Evolutionary conservation across 2,329 filamentous ascomycete species (phyloP).

Genomic region (Colletotrichum gloeosporioides): DNA sequence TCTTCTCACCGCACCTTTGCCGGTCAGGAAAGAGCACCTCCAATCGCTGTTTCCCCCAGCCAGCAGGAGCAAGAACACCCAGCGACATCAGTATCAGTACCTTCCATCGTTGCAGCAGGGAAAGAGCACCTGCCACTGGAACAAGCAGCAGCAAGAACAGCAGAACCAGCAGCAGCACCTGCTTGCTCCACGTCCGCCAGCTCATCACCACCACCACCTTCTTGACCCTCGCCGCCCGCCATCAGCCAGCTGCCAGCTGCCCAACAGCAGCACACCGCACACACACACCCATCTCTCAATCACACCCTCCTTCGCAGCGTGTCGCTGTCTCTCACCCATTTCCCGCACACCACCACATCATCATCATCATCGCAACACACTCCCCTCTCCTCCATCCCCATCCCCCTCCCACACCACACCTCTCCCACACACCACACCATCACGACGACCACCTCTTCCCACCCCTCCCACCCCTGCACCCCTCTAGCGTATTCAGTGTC

Average conservation of each 20-base stretch:
- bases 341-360: background rate
- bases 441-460: constrained; percentile 1
- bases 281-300: background rate
- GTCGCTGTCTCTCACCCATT: background rate
- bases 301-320: constrained; percentile 4
- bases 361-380: background rate
- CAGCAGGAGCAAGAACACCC: background rate
- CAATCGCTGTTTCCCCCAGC: background rate
- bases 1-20: constrained; percentile 17
- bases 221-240: background rate
- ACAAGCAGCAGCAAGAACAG: background rate
- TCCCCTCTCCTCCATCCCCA: background rate
- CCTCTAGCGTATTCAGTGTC: constrained; percentile 9
- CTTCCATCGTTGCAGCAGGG: background rate
- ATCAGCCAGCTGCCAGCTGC: background rate
- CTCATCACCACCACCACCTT: constrained; percentile 6
- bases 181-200: background rate
- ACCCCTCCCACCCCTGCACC: constrained; percentile 3
- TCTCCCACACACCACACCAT: constrained; percentile 1
- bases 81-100: background rate
- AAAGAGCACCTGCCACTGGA: background rate
- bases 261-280: background rate
- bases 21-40: background rate
- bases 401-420: background rate
- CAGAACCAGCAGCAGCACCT: background rate